These are phyloP conservation scores for Fomitiporia mediterranea DNA, from an alignment of 1,284 basidiomycete species.

Conservation along the genomic window DNA sequence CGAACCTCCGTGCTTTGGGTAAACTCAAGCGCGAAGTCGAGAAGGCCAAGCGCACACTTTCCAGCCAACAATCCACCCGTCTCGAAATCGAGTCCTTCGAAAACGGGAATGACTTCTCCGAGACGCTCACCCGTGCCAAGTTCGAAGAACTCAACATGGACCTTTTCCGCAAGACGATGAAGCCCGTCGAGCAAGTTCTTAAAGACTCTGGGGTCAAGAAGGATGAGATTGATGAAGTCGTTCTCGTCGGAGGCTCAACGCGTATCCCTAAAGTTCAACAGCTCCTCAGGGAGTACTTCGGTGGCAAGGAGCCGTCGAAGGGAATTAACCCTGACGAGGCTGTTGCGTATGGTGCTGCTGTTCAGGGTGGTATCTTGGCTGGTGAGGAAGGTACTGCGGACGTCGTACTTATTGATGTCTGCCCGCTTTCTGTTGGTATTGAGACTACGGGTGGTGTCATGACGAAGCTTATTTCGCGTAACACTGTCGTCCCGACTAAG, in stretches of 20 bases:
- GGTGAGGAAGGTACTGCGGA: conserved; percentile 81
- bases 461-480: conserved; percentile 94
- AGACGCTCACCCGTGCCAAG: conserved; percentile 96
- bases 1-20: conserved; percentile 88
- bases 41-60: conserved; percentile 98
- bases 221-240: conserved; percentile 92
- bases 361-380: conserved; percentile 95
- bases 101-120: conserved; percentile 93
- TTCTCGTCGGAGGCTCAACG: conserved; percentile 95
- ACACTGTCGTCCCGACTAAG: conserved; percentile 97
- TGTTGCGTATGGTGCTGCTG: conserved; percentile 94
- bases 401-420: conserved; percentile 94
- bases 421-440: conserved; percentile 92
- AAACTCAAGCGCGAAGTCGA: conserved; percentile 99
- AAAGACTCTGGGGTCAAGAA: conserved; percentile 98
- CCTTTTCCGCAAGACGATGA: conserved; percentile 98
- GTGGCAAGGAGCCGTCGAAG: conserved; percentile 87
- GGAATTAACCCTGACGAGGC: conserved; percentile 95
- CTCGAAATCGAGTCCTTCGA: conserved; percentile 86
- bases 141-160: conserved; percentile 99
- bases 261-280: conserved; percentile 99
- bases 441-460: conserved; percentile 99
- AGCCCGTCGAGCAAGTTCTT: conserved; percentile 97
- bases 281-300: conserved; percentile 91
- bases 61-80: conserved; percentile 66